Base-by-base conservation (phyloP, 768 basidiomycete species). In the Naganishia onofrii region DNA sequence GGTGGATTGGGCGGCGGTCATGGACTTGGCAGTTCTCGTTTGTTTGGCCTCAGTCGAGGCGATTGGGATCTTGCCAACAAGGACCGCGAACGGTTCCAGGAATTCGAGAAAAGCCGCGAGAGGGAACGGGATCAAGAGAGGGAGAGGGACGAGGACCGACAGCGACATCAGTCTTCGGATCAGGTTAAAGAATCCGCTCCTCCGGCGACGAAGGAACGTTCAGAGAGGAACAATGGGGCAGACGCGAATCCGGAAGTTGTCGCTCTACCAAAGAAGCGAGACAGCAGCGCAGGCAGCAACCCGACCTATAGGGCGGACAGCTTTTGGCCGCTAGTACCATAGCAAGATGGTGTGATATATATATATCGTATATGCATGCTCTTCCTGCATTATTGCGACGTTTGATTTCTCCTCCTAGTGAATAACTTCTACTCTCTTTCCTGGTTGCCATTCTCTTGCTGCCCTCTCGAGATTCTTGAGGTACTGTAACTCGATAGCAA, bases 401-500 rank as follows among this genome's bases (percentile, higher is more conserved):
- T 55, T 55, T 21, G 9, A 34, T 55, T 31, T 34, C 57, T 58
- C 6, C 38, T 42, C 6, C 26, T 63, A 74, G 65, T 74, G 73
- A 53, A 63, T 53, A 12, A 74, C 51, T 55, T 73, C 71, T 9
- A 74, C 71, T 56, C 69, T 42, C 65, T 72, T 65, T 15, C 73
- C 74, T 32, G 71, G 68, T 65, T 72, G 69, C 81, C 79, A 81
- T 51, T 83, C 82, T 69, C 74, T 77, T 15, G 78, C 80, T 9
- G 81, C 82, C 12, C 76, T 72, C 46, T 82, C 82, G 1, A 82
- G 72, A 15, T 81, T 81, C 32, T 69, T 71, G 76, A 92, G 81
- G 78, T 94, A 96, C 73, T 88, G 87, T 29, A 95, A 83, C 74
- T 88, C 84, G 29, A 92, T 85, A 10, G 89, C 85, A 23, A 84